Evolutionary conservation across 2,329 filamentous ascomycete species (phyloP).

Genomic region (Cytospora leucostoma): DNA sequence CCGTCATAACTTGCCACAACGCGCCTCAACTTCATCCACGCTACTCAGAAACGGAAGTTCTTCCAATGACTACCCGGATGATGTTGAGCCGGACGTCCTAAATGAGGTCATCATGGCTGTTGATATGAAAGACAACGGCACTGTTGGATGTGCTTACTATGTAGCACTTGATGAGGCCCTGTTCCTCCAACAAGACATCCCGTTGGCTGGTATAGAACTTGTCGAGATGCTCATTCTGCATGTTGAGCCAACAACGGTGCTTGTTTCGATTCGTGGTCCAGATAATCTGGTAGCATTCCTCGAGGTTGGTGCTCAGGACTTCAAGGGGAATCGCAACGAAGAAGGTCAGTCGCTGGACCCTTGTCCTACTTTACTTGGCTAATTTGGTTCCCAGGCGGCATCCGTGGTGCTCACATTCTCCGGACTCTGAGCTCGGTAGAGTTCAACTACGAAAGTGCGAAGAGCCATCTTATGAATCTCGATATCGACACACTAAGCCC

Average conservation of each 20-base stretch:
- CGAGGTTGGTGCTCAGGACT: constrained; percentile 37
- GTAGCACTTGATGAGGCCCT: constrained; percentile 68
- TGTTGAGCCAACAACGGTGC: constrained; percentile 55
- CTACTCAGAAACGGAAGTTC: not conserved
- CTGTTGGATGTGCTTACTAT: constrained; percentile 84
- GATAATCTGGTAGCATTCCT: constrained; percentile 43
- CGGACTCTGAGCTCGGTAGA: constrained; percentile 71
- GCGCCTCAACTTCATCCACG: constrained; percentile 5
- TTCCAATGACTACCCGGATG: constrained; percentile 16
- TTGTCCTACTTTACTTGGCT: not conserved
- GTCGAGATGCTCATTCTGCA: constrained; percentile 63
- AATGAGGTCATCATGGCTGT: constrained; percentile 79
- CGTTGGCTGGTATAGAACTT: constrained; percentile 66
- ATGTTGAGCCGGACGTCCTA: constrained; percentile 38
- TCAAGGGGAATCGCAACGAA: constrained; percentile 32
- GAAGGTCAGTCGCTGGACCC: constrained; percentile 28
- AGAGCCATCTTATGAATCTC: constrained; percentile 64
- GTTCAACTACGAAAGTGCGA: constrained; percentile 69
- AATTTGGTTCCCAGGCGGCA: constrained; percentile 36
- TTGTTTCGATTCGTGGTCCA: constrained; percentile 52
- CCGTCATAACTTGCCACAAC: constrained; percentile 8
- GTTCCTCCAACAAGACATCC: constrained; percentile 75
- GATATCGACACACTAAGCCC: constrained; percentile 50
- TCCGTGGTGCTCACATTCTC: constrained; percentile 51
- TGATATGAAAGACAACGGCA: constrained; percentile 68